Conservation (phyloP, 1,139 yeast genomes). For the Geotrichum cucujoidarum region DNA sequence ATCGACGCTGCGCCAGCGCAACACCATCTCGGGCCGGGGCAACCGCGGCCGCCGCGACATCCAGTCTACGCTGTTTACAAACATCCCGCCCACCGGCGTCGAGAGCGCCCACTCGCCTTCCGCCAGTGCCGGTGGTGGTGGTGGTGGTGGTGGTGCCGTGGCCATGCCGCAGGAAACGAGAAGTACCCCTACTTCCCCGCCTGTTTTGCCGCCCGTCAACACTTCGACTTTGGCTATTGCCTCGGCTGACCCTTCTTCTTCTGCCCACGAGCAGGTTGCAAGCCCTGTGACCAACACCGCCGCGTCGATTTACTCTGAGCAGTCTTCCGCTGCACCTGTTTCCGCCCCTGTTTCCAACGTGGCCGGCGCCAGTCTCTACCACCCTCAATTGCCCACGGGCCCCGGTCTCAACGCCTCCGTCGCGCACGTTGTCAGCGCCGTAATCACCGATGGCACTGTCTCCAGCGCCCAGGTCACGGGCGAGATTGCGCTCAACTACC, state of each 20-base stretch:
- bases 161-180: too few species aligned
- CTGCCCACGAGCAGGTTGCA: background rate
- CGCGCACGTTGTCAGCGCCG: conserved; percentile 76
- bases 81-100: conserved; percentile 38
- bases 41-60: conserved; percentile 44
- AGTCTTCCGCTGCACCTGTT: conserved; percentile 13
- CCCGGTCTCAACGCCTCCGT: conserved; percentile 70
- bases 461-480: conserved; percentile 62
- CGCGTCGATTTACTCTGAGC: conserved; percentile 9
- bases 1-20: conserved; percentile 31
- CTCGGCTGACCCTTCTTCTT: conserved; percentile 17
- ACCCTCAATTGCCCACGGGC: conserved; percentile 45
- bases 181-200: conserved; percentile 3
- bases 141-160: conserved; percentile 5
- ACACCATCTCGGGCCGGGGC: conserved; percentile 32
- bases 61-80: conserved; percentile 52
- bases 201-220: background rate
- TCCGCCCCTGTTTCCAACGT: conserved; percentile 27
- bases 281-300: conserved; percentile 4
- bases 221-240: conserved; percentile 1
- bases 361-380: conserved; percentile 30
- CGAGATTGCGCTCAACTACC: conserved; percentile 71
- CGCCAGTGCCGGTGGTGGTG: too few species aligned
- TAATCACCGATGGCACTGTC: conserved; percentile 60
- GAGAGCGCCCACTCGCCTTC: conserved; percentile 21